Evolutionary conservation across 352 stramenopile species (phyloP).

Genomic region (Phytophthora agathidicida): DNA sequence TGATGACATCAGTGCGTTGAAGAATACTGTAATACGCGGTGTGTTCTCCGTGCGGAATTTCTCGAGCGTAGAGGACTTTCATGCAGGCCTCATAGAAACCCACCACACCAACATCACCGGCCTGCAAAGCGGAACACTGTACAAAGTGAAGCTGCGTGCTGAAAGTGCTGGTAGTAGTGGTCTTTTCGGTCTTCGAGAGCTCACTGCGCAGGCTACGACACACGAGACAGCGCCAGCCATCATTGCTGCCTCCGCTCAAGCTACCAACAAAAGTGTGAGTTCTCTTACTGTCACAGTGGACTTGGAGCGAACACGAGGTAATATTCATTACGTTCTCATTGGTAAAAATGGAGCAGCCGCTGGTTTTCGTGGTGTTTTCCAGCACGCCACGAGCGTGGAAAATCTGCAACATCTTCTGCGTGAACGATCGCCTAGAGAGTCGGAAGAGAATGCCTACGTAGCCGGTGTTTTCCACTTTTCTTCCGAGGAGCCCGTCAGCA

Average conservation of each 20-base stretch:
- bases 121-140: constrained; percentile 48
- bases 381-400: constrained; percentile 37
- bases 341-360: background rate
- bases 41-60: constrained; percentile 44
- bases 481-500: constrained; percentile 10
- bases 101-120: constrained; percentile 43
- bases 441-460: constrained; percentile 7
- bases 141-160: constrained; percentile 51
- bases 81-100: constrained; percentile 20
- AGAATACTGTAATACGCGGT: constrained; percentile 20
- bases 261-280: constrained; percentile 58
- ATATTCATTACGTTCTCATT: constrained; percentile 61
- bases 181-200: constrained; percentile 40
- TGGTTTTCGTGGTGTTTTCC: constrained; percentile 34
- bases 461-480: constrained; percentile 24
- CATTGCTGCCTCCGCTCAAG: constrained; percentile 23
- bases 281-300: constrained; percentile 49
- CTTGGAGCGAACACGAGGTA: constrained; percentile 41
- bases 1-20: constrained; percentile 27
- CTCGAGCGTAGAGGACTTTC: constrained; percentile 43
- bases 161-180: constrained; percentile 64
- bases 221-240: constrained; percentile 61
- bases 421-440: constrained; percentile 17
- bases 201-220: constrained; percentile 41
- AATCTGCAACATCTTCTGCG: constrained; percentile 34